Conservation (phyloP, 2,329 filamentous ascomycete genomes). For the Venturia aucupariae region DNA sequence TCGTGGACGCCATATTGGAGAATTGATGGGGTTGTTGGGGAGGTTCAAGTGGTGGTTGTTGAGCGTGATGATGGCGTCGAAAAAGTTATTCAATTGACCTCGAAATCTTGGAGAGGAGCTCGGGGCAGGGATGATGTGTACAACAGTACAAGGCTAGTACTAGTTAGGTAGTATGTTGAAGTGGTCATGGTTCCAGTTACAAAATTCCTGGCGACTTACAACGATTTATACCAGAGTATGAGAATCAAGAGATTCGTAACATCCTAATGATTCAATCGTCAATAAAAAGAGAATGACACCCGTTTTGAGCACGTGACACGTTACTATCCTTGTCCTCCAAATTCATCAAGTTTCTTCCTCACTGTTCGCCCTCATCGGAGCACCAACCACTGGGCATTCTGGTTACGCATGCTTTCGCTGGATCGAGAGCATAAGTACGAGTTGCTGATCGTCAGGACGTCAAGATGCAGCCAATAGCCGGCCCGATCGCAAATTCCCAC, state of each 20-base stretch:
- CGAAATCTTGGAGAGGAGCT: neutral
- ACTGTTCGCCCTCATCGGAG: neutral
- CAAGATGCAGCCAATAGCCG: neutral
- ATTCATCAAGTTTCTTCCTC: neutral
- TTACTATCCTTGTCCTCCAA: neutral
- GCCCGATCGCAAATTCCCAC: neutral
- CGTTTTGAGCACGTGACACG: neutral
- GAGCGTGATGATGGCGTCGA: neutral
- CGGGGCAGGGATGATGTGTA: neutral
- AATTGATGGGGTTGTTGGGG: conserved; percentile 18
- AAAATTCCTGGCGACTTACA: too few relatives aligned
- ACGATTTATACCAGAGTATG: too few relatives aligned
- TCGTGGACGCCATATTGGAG: conserved; percentile 9
- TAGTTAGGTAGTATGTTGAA: too few relatives aligned
- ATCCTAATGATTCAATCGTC: too few relatives aligned
- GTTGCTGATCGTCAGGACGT: neutral
- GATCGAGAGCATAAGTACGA: too few relatives aligned
- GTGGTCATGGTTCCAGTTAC: neutral
- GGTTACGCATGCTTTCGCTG: too few relatives aligned
- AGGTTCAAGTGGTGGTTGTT: conserved; percentile 35
- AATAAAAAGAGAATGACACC: too few relatives aligned
- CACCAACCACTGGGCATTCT: neutral
- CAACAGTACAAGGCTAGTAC: neutral
- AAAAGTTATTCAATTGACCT: neutral
- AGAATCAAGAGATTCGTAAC: too few relatives aligned